Percentiles rank a stretch among this genome's conserved stretches.
phyloP scores from a whole-genome alignment of 352 stramenopile genomes.

The Phytophthora agathidicida region DNA sequence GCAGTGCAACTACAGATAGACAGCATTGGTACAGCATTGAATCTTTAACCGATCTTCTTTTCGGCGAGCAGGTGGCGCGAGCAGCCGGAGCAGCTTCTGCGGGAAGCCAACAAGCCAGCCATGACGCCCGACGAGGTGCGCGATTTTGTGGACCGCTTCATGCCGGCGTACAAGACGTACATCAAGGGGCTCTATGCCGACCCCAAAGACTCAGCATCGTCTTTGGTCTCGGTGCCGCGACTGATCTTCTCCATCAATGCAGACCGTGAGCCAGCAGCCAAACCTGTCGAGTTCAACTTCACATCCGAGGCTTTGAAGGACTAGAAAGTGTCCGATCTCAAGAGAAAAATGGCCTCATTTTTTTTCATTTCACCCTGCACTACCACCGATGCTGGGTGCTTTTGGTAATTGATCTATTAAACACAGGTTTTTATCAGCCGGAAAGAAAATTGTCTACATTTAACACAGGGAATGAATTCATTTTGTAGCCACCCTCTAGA shows the following conservation, averaged over 20 bases:
- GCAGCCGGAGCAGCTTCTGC: conserved; percentile 75
- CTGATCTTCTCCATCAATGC: conserved; percentile 70
- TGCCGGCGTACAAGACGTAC: conserved; percentile 84
- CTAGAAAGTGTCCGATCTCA: conserved; percentile 19
- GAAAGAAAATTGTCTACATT: too few species aligned
- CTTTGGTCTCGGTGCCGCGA: conserved; percentile 41
- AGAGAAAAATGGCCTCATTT: conserved; percentile 6
- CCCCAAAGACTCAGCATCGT: conserved; percentile 20
- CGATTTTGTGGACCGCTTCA: conserved; percentile 90
- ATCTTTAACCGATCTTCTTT: conserved; percentile 6
- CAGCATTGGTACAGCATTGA: not conserved
- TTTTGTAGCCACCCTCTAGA: conserved; percentile 4
- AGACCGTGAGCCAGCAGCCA: conserved; percentile 38
- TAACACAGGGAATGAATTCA: not conserved
- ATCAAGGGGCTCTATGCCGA: conserved; percentile 61
- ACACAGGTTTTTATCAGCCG: not conserved
- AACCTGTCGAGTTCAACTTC: conserved; percentile 63
- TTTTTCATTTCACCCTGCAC: conserved; percentile 2
- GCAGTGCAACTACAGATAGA: not conserved
- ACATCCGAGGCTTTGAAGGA: conserved; percentile 37
- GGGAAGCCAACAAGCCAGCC: conserved; percentile 60
- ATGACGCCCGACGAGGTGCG: conserved; percentile 69
- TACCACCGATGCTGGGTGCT: not conserved
- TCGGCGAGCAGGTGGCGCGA: conserved; percentile 69
- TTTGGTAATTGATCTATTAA: not conserved